Base-by-base conservation (phyloP, 805 yeast species). In the Candida taoyuanica region DNA sequence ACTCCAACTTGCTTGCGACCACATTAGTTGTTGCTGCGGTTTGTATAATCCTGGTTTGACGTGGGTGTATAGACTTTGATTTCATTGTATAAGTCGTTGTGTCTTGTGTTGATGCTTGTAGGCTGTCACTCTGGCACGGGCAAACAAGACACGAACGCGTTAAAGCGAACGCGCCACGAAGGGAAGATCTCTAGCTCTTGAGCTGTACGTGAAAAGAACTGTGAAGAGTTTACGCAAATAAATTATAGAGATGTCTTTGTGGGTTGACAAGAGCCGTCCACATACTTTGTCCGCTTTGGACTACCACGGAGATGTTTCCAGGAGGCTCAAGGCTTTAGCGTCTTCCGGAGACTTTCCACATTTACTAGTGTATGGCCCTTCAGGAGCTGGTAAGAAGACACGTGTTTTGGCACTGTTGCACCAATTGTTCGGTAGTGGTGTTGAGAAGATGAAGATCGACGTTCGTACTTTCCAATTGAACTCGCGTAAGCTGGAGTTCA, bases 211-310 rank as follows among this genome's bases (percentile, higher is more conserved):
- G 25, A 21, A 21, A 21, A 21, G 25, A 21, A 12, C 7, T 12
- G 25, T 21, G 25, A 21, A 21, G 25, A 21, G 25, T 21, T n/a
- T n/a, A n/a, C n/a, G n/a, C n/a, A n/a, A n/a, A 25, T 9, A 25
- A 11, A 9, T 9, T 14, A 11, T 18, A 5, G 16, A 26, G 3
- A 89, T 89, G 96, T 83, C 96, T 6, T 73, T 93, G 59, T 93
- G 98, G 98, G 96, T 94, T 7, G 98, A 93, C 60, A 87, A 88
- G 49, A 80, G 88, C 61, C 74, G 97, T 48, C 98, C 98, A 7
- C 75, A 67, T 44, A 65, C 69, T 1, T 67, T 93, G 34, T 74
- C 70, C 2, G 70, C 68, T 18, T 67, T 93, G 32, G 76, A 80
- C 36, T 89, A 73, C 58, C 95, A 88, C 55, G 62, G 61, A 0